These are phyloP conservation scores for Sclerotinia borealis DNA, from an alignment of 2,329 filamentous ascomycete species.

Conservation along the genomic window DNA sequence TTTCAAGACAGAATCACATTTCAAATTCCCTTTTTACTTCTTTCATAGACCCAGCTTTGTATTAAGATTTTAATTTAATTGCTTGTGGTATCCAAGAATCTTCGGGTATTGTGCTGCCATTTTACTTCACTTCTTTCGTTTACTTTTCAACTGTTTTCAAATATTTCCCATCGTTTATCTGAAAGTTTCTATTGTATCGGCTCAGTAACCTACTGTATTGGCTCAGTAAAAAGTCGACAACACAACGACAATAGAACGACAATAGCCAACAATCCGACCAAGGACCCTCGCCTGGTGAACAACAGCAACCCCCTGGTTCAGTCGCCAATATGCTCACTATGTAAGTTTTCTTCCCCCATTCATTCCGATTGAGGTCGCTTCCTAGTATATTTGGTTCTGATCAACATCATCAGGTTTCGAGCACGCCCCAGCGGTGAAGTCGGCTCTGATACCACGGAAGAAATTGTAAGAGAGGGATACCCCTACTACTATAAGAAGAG, in stretches of 20 bases:
- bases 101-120: background rate
- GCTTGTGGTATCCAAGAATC: background rate
- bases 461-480: slow-evolving; percentile 2
- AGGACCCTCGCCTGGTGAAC: background rate
- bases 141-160: background rate
- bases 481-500: background rate
- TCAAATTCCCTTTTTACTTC: background rate
- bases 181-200: background rate
- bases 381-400: background rate
- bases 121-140: background rate
- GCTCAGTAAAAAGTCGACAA: background rate
- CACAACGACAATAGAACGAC: background rate
- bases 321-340: slow-evolving; percentile 17
- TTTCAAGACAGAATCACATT: background rate
- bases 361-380: background rate
- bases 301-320: background rate
- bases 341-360: slow-evolving; percentile 14
- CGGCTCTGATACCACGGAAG: background rate
- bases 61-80: background rate
- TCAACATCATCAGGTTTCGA: background rate
- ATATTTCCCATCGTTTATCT: background rate
- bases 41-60: background rate
- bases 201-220: background rate
- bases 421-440: background rate
- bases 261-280: background rate